Percentiles rank a stretch among this genome's conserved stretches.
Conservation (phyloP, 345 rosid species). For the Populus nigra region DNA sequence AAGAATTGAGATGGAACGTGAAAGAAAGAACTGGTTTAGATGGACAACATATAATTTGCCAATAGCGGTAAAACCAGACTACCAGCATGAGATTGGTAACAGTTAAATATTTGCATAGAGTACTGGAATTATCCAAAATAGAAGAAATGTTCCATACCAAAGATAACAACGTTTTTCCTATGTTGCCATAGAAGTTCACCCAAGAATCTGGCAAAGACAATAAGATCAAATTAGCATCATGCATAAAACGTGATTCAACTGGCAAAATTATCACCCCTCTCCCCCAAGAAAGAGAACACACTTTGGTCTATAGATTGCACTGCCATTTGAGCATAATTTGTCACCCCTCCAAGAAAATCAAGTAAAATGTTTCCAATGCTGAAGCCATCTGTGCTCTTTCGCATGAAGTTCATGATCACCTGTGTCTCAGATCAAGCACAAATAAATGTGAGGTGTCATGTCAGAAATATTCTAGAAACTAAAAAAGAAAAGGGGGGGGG, state of each 20-base stretch:
- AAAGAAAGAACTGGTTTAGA: not conserved
- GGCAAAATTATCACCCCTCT: not conserved
- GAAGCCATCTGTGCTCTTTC: slow-evolving; percentile 89
- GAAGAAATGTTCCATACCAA: not conserved
- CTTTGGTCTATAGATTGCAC: slow-evolving; percentile 85
- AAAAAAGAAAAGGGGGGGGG: not conserved
- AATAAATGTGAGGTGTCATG: not conserved
- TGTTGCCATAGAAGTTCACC: slow-evolving; percentile 93
- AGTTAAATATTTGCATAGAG: not conserved
- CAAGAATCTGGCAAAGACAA: slow-evolving; percentile 63
- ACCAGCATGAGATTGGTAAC: not conserved
- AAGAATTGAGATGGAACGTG: not conserved
- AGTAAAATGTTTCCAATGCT: slow-evolving; percentile 88
- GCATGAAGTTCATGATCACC: slow-evolving; percentile 76
- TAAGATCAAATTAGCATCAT: not conserved
- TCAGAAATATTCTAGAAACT: not conserved
- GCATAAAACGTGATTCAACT: not conserved
- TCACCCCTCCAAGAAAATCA: slow-evolving; percentile 72
- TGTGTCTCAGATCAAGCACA: slow-evolving; percentile 24
- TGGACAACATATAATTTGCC: not conserved
- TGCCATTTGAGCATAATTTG: slow-evolving; percentile 69
- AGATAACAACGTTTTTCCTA: slow-evolving; percentile 82
- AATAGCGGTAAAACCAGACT: not conserved
- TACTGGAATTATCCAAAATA: not conserved
- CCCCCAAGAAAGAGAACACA: slow-evolving; percentile 17